Base-by-base conservation (phyloP, 2,329 filamentous ascomycete species). In the Sporothrix pallida region DNA sequence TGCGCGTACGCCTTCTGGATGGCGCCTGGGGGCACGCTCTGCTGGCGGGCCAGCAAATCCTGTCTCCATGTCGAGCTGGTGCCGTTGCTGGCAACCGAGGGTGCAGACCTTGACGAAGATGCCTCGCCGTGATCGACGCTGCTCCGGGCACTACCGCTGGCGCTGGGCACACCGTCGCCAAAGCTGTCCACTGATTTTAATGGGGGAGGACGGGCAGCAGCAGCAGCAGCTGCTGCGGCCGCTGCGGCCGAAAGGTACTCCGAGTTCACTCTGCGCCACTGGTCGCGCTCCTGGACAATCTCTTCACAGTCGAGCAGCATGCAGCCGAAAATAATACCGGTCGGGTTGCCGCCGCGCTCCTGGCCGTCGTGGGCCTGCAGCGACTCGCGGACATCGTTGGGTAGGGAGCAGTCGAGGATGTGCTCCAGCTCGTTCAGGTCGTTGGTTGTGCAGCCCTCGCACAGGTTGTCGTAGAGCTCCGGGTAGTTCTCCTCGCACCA, bases 271-370 rank as follows among this genome's bases (percentile, higher is more conserved):
- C 89, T 91, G 78, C 94, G 91, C 96, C 96, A 99, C 80, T 97
- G 97, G 79, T 93, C 92, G 93, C 95, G 98, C 81, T 99, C 96
- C 81, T 98, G 94, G 26, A 97, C 92, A 78, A 99, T 97, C 81
- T 99, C 96, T 82, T 99, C 96, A 80, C 96, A 98, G 82, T 99
- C 96, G 74, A 99, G 89, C 76, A 99, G 84, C 96, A 99, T 99
- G 81, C 90, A 92, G 75, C 95, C 89, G 79, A 99, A 98, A 75
- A 99, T 89, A 77, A 98, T 92, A 76, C 96, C 96, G 0, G 95
- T 98, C 0, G 96, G 96, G 73, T 88, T 87, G 76, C 96, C 96
- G 75, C 94, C 93, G 76, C 96, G 92, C 83, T 99, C 96, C 83
- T 99, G 96, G n/a, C 96, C 96, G 79, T 99, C 96, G 81, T 99